Base-by-base conservation (phyloP, 306 rosid species). In the Quillaja saponaria region DNA sequence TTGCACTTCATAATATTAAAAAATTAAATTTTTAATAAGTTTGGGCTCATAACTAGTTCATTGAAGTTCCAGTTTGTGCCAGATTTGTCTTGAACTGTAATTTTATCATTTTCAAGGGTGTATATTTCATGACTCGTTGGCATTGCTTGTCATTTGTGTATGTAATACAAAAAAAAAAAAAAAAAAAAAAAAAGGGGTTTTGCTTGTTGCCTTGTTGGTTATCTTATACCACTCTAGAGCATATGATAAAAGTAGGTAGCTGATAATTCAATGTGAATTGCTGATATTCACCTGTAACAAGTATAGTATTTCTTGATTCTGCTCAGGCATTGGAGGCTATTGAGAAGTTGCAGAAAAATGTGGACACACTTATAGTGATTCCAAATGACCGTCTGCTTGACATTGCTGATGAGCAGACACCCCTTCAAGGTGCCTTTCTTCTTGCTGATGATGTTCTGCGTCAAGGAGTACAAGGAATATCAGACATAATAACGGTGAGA, bases 391-490 rank as follows among this genome's bases (percentile, higher is more conserved):
- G 97, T 51, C 82, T 91, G 54, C 97, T 91, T 68, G 97, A 85
- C 79, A 78, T 91, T 63, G 91, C 96, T 60, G 96, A 87, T 77
- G 97, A 87, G 78, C 96, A 91, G 71, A 91, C 85, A 15, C 86
- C 96, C 31, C 96, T 91, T 64, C 91, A 85, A 71, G 96, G 87
- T 71, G 96, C 97, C 71, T 91, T 91, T 71, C 90, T 66, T 66
- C 90, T 91, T 59, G 97, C 96, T 10, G 97, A 87, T 76, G 97
- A 91, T 78, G 97, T 91, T 69, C 83, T 91, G 34, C 90, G 96
- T 41, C 97, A 91, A 68, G 97, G 97, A 76, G 97, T 91, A 14
- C 97, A 91, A 76, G 97, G 97, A 76, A 91, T 91, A 80, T 88
- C 97, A 39, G 97, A 91, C 69, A 91, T 91, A 40, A 88, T 91